phyloP scores from a whole-genome alignment of 2,329 filamentous ascomycete genomes.

The Exophiala alcalophila region DNA sequence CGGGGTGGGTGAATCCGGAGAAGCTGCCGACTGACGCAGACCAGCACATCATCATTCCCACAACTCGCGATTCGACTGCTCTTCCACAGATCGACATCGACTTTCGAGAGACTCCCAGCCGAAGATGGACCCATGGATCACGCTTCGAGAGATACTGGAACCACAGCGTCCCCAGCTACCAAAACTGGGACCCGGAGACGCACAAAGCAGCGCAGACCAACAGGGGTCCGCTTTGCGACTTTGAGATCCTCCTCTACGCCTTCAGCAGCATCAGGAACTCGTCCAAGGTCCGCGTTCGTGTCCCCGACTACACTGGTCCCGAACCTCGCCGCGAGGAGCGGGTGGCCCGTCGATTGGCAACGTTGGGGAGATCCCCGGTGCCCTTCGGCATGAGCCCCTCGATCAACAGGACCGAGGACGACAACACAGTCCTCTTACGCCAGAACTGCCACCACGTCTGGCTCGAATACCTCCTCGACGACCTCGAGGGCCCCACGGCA shows the following conservation, averaged over 20 bases:
- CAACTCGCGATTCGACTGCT: neutral
- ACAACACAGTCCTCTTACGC: neutral
- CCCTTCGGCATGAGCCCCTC: neutral
- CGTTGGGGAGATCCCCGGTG: neutral
- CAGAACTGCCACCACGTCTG: neutral
- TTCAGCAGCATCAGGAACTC: neutral
- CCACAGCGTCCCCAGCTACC: neutral
- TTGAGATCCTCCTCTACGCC: neutral
- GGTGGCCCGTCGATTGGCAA: neutral
- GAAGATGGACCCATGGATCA: neutral
- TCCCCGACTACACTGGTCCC: neutral
- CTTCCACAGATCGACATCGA: neutral
- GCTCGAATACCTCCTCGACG: neutral
- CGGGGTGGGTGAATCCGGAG: neutral
- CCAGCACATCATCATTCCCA: neutral
- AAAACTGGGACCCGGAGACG: neutral
- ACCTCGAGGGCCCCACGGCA: neutral
- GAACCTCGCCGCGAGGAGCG: neutral
- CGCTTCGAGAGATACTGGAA: constrained; percentile 1
- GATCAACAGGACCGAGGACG: neutral
- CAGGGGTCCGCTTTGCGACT: neutral
- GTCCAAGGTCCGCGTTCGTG: neutral
- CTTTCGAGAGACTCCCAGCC: neutral
- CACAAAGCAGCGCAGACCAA: neutral
- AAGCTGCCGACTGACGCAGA: neutral